Base-by-base conservation (phyloP, 306 rosid genomes). In the Myrica gale region DNA sequence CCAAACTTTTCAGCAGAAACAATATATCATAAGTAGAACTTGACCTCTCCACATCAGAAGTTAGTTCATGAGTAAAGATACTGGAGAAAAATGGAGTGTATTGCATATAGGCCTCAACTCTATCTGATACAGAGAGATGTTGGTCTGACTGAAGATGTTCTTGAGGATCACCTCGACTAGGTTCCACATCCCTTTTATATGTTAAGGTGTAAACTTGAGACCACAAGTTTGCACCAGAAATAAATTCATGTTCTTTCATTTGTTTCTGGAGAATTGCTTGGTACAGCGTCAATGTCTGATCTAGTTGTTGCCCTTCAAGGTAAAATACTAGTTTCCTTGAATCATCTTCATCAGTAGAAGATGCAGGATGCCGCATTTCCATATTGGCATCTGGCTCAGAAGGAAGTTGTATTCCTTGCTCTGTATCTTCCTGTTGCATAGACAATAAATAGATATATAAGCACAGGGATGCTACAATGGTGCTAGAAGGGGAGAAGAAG, bases 1-100 rank as follows among this genome's bases (percentile, higher is more conserved):
- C 97, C 89, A 95, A 84, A 88, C 89, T 74, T 83, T 85, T 95
- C 58, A 95, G 97, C 73, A 95, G 91, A 83, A 80, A 79, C 46
- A 95, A 45, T 77, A 92, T 83, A 78, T 87, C 93, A 75, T 85
- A 82, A 78, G 81, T 85, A 71, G 97, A 91, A 81, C 87, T 90
- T 55, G 92, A 81, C 81, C 81, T 85, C 82, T 92, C 91, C 87
- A 90, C 78, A 80, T 91, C 95, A 81, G 93, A 91, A 80, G 86
- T 83, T 80, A 92, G 88, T 66, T 88, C 93, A 88, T 84, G 72
- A 75, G 82, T 75, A 86, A 89, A 83, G 83, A 89, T 84, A 80
- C 86, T 73, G 26, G 89, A 85, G 82, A 92, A 85, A 83, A 87
- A 83, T 76, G 92, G 87, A 81, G 90, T 75, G 50, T 57, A 87